Conservation (phyloP, 768 basidiomycete genomes). For the Auriscalpium microsporum region DNA sequence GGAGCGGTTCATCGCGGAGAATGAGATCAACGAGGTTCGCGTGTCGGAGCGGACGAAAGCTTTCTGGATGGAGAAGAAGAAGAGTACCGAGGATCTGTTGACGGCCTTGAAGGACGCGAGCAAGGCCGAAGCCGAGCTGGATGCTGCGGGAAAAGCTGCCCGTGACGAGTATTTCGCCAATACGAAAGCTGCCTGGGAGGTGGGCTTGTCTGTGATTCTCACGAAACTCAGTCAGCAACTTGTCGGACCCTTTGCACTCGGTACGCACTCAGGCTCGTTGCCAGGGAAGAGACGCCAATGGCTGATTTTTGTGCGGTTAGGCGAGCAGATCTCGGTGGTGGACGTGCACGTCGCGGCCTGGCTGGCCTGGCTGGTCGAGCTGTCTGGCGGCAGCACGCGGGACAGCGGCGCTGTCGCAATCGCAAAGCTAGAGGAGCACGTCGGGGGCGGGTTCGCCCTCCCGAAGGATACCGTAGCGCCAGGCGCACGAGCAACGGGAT, state of each 20-base stretch:
- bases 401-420: conserved; percentile 47
- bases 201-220: conserved; percentile 37
- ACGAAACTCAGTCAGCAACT: conserved; percentile 45
- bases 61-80: conserved; percentile 54
- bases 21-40: conserved; percentile 36
- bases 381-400: conserved; percentile 43
- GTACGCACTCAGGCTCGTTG: conserved; percentile 28
- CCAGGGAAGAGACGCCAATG: neutral
- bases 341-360: conserved; percentile 78
- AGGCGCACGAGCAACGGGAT: conserved; percentile 12
- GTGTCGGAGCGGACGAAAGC: conserved; percentile 54
- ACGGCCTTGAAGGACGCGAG: conserved; percentile 39
- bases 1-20: conserved; percentile 40
- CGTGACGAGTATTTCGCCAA: conserved; percentile 43
- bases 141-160: conserved; percentile 29
- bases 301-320: conserved; percentile 27
- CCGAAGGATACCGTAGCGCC: conserved; percentile 18
- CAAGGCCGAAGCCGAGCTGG: conserved; percentile 31
- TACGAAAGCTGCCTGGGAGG: conserved; percentile 47
- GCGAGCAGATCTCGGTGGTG: conserved; percentile 75
- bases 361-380: conserved; percentile 50
- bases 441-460: conserved; percentile 38
- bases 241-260: conserved; percentile 55
- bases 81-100: conserved; percentile 33
- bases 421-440: conserved; percentile 41